A percentile compares a stretch with the other conserved stretches of the same genome.
These are phyloP conservation scores for Heracleum sosnowskyi DNA, from an alignment of 129 eudicot species.

Conservation along the genomic window DNA sequence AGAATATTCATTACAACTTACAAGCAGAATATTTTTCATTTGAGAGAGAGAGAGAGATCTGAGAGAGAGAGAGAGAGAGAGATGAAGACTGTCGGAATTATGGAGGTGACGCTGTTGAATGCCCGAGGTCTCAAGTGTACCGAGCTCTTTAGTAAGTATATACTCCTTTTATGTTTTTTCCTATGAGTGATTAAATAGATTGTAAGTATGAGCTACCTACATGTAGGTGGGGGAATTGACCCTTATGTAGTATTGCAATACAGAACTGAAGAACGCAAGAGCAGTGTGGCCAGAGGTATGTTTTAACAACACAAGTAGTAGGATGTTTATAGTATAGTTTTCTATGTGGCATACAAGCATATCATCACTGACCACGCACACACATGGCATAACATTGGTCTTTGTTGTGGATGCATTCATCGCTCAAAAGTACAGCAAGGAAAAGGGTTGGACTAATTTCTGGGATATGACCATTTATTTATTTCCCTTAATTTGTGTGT, in stretches of 20 bases:
- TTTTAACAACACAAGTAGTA: neutral
- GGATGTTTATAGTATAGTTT: neutral
- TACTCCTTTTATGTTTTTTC: too few species aligned
- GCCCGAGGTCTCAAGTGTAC: slow-evolving; percentile 53
- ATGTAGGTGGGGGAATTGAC: slow-evolving; percentile 42
- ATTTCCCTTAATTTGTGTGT: too few species aligned
- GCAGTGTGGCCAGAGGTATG: slow-evolving; percentile 47
- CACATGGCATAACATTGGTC: too few species aligned
- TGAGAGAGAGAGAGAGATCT: slow-evolving; percentile 14
- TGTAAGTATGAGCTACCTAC: neutral
- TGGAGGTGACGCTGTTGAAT: slow-evolving; percentile 57
- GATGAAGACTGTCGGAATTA: slow-evolving; percentile 45
- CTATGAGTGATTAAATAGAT: too few species aligned
- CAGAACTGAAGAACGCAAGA: slow-evolving; percentile 53
- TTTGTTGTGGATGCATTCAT: too few species aligned
- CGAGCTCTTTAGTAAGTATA: slow-evolving; percentile 45
- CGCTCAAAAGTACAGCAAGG: too few species aligned
- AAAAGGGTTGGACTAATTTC: too few species aligned
- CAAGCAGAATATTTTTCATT: neutral
- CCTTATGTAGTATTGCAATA: slow-evolving; percentile 63
- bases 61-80: slow-evolving; percentile 11
- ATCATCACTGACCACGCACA: too few species aligned
- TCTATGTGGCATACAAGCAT: neutral
- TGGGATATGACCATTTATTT: too few species aligned
- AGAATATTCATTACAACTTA: neutral